phyloP scores from a whole-genome alignment of 768 basidiomycete genomes.

The Phanerochaete carnosa region DNA sequence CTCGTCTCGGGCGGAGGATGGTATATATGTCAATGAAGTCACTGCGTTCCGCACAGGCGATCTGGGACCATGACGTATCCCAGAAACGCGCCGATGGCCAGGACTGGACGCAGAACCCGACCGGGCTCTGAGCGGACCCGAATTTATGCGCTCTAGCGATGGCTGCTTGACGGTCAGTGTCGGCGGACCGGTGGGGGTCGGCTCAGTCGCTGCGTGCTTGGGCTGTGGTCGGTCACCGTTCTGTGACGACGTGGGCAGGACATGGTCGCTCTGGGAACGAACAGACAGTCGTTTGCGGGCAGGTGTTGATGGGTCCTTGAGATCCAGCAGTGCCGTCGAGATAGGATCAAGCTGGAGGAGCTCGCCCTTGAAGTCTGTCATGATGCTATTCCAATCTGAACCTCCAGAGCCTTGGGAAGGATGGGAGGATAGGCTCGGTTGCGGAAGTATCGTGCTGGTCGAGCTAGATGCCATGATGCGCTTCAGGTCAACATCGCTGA shows the following conservation, averaged over 20 bases:
- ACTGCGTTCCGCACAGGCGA: constrained; percentile 17
- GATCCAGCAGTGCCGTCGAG: constrained; percentile 46
- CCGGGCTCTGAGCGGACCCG: constrained; percentile 17
- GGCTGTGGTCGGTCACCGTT: neutral
- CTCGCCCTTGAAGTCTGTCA: constrained; percentile 73
- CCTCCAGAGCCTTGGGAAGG: constrained; percentile 19
- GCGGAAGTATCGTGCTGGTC: constrained; percentile 34
- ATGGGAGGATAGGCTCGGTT: constrained; percentile 25
- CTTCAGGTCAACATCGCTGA: constrained; percentile 60
- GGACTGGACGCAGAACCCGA: constrained; percentile 17
- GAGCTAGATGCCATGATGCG: constrained; percentile 37
- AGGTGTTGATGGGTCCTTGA: constrained; percentile 64
- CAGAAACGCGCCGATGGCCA: constrained; percentile 6
- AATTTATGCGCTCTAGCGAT: constrained; percentile 10
- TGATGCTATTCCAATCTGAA: constrained; percentile 48
- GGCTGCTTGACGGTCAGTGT: constrained; percentile 21
- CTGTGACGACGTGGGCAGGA: neutral
- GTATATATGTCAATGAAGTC: constrained; percentile 29
- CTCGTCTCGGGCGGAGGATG: constrained; percentile 36
- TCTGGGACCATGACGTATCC: constrained; percentile 21
- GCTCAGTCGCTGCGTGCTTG: neutral
- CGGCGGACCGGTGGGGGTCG: constrained; percentile 12
- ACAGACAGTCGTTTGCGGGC: constrained; percentile 33
- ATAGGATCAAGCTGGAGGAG: constrained; percentile 63
- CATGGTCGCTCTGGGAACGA: constrained; percentile 23